Percentiles rank a stretch among this genome's conserved stretches.
These are phyloP conservation scores for Trypanosoma platydactyli DNA, from an alignment of 208 protist species.

Conservation along the genomic window DNA sequence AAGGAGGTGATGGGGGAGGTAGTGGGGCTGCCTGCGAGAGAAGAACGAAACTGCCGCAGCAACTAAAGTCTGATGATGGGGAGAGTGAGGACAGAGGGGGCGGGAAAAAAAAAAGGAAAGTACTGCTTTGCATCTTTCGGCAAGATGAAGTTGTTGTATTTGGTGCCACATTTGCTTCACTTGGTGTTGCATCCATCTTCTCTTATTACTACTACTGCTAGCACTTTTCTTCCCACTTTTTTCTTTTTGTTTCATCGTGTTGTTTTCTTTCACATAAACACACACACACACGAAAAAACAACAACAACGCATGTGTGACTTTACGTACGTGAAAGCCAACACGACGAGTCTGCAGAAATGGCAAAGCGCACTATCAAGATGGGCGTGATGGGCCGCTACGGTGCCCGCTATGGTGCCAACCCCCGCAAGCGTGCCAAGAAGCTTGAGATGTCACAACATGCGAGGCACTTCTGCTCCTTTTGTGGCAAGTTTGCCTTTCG, in stretches of 20 bases:
- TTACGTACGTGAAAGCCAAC: slow-evolving; percentile 4
- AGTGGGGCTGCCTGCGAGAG: too few species aligned
- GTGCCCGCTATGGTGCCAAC: slow-evolving; percentile 99
- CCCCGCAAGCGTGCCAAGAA: slow-evolving; percentile 99
- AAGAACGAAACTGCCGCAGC: too few species aligned
- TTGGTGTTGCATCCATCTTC: too few species aligned
- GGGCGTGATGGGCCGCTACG: slow-evolving; percentile 99
- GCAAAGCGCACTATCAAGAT: slow-evolving; percentile 99
- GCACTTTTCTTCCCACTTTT: slow-evolving; percentile 7
- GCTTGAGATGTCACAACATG: slow-evolving; percentile 98
- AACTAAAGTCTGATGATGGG: too few species aligned
- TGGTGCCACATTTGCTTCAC: too few species aligned
- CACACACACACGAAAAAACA: too few species aligned
- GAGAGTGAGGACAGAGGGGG: too few species aligned
- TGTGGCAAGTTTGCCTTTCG: slow-evolving; percentile 98
- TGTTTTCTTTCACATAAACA: slow-evolving; percentile 16
- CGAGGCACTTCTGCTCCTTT: slow-evolving; percentile 98
- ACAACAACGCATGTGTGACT: slow-evolving; percentile 15
- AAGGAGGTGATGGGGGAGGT: too few species aligned
- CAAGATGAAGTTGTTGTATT: too few species aligned
- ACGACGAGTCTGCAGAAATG: slow-evolving; percentile 44
- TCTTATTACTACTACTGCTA: not conserved
- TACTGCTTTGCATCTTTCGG: not conserved
- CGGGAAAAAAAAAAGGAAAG: not conserved
- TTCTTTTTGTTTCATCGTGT: not conserved